A percentile compares a stretch with the other conserved stretches of the same genome.
phyloP scores from a whole-genome alignment of 1,284 basidiomycete genomes.

The Ceratobasidium sp. region DNA sequence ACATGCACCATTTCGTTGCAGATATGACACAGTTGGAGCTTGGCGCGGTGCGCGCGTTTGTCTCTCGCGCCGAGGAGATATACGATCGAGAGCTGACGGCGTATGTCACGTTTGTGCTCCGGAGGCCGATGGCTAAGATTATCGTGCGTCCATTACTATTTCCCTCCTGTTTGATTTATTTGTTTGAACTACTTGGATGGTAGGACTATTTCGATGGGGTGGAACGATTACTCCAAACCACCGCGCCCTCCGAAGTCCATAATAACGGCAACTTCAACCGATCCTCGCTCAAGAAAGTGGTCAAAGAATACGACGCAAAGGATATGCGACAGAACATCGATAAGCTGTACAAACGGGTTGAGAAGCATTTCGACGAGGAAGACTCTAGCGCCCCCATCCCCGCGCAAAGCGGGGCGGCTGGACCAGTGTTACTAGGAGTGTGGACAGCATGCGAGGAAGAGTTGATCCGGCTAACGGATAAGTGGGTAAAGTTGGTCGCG shows the following conservation, averaged over 20 bases:
- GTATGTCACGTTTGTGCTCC: constrained; percentile 89
- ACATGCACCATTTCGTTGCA: constrained; percentile 93
- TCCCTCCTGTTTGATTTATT: not conserved
- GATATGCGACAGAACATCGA: constrained; percentile 92
- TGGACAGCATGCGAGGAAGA: constrained; percentile 92
- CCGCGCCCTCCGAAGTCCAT: constrained; percentile 83
- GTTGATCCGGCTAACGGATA: constrained; percentile 76
- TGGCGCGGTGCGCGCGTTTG: constrained; percentile 75
- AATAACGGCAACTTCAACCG: constrained; percentile 84
- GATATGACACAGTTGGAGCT: constrained; percentile 81
- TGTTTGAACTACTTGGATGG: constrained; percentile 4
- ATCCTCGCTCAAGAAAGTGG: constrained; percentile 82
- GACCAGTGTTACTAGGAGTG: constrained; percentile 81
- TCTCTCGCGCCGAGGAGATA: constrained; percentile 81
- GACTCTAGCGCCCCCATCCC: constrained; percentile 61
- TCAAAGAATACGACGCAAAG: constrained; percentile 89
- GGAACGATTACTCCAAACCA: constrained; percentile 86
- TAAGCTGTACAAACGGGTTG: constrained; percentile 88
- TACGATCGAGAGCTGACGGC: constrained; percentile 89
- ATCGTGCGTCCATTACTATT: constrained; percentile 69
- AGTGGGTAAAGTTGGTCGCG: constrained; percentile 75
- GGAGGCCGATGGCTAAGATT: constrained; percentile 88
- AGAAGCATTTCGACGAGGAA: constrained; percentile 90
- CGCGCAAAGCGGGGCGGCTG: constrained; percentile 58
- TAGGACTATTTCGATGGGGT: constrained; percentile 96